Base-by-base conservation (phyloP, 768 basidiomycete species). In the Leccinum barrowsii region DNA sequence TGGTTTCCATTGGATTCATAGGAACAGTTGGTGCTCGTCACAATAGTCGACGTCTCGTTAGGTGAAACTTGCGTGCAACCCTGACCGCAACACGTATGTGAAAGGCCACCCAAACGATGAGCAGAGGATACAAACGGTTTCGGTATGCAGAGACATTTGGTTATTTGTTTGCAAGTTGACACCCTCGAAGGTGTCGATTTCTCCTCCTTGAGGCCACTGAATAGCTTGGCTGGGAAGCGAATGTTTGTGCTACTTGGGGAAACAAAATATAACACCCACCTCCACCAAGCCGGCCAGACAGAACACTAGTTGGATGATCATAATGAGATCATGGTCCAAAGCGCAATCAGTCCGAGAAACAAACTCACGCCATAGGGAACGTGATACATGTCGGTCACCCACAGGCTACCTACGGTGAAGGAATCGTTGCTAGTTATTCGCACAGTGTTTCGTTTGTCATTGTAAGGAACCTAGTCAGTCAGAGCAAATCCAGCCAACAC, bases 151-250 rank as follows among this genome's bases (percentile, higher is more conserved):
- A 0, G 92, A 82, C 79, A 88, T 84, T 67, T 89, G 87, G 60
- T 87, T 90, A 55, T 76, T 74, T 3, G 77, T 76, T 44, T 80
- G 80, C 51, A 80, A 68, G 72, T 94, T 94, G 61, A 94, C 86
- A 34, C 85, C 88, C 70, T 94, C 92, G 58, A 94, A 82, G 10
- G 87, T 89, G 70, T 94, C 92, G 60, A 89, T 87, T 67, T 90
- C 87, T 26, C 79, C 85, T 61, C 86, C 86, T 12, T 69, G 67
- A 2, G 87, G 87, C 87, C 87, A 89, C 19, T 72, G 65, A 11
- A 77, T 71, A 1, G 85, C 80, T 65, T 83, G 81, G 17, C 82
- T 80, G 40, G 26, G 7, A 48, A 15, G 7, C 37, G 30, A 13
- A 24, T 54, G 5, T 34, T 42, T 24, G 34, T 21, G 42, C 28